Evolutionary conservation across 2,329 filamentous ascomycete genomes (phyloP).

Genomic region (Venturia effusa): DNA sequence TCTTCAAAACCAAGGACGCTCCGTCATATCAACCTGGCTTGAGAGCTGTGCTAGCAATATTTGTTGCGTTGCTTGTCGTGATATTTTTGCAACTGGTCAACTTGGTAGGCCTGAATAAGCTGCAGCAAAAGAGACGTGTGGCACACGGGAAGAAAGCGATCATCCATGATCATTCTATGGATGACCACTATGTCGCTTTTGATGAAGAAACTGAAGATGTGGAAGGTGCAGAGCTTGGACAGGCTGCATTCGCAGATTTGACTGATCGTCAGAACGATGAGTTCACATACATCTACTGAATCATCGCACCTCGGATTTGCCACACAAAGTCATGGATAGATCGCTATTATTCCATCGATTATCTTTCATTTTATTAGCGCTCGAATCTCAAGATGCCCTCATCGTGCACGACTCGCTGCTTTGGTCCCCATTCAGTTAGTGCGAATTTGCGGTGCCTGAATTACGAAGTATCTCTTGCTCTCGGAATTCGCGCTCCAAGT

Average conservation of each 20-base stretch:
- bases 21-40: constrained; percentile 27
- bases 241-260: constrained; percentile 46
- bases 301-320: neutral
- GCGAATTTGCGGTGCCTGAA: neutral
- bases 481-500: neutral
- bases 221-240: constrained; percentile 26
- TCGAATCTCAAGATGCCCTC: neutral
- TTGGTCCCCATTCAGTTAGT: neutral
- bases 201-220: constrained; percentile 13
- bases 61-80: constrained; percentile 41
- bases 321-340: neutral
- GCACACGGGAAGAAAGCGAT: constrained; percentile 49
- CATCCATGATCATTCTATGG: constrained; percentile 52
- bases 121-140: constrained; percentile 45
- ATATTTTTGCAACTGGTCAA: constrained; percentile 45
- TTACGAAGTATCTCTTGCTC: neutral
- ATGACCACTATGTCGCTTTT: constrained; percentile 32
- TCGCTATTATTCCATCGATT: neutral
- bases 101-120: constrained; percentile 45
- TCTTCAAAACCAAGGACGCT: constrained; percentile 47
- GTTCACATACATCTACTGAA: constrained; percentile 47
- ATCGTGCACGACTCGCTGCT: neutral
- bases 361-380: neutral
- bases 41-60: constrained; percentile 43
- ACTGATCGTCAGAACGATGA: constrained; percentile 58